Percentiles rank a stretch among this genome's conserved stretches.
These are phyloP conservation scores for Krasilnikovozyma curviuscula DNA, from an alignment of 768 basidiomycete genomes.

Conservation along the genomic window DNA sequence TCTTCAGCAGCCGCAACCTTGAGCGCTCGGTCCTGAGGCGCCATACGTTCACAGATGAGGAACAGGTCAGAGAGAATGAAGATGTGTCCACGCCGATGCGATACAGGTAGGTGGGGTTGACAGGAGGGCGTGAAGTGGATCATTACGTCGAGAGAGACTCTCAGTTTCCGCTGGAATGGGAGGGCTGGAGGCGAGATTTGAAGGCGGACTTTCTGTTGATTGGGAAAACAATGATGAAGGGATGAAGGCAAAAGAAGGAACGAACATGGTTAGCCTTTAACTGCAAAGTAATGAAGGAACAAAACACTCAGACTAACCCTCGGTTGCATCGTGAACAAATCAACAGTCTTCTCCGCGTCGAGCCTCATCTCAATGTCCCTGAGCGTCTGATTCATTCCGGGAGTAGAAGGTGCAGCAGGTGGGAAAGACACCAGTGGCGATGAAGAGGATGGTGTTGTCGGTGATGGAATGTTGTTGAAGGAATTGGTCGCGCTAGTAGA, in stretches of 20 bases:
- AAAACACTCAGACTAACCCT: slow-evolving; percentile 37
- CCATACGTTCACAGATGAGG: slow-evolving; percentile 70
- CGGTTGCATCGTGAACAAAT: slow-evolving; percentile 87
- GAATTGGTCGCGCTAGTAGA: too few relatives aligned
- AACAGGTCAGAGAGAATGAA: slow-evolving; percentile 86
- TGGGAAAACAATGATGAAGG: neutral
- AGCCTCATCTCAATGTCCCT: slow-evolving; percentile 64
- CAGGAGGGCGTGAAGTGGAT: slow-evolving; percentile 59
- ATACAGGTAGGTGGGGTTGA: slow-evolving; percentile 47
- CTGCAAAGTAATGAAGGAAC: neutral
- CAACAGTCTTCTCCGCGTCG: slow-evolving; percentile 55
- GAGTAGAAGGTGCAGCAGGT: neutral
- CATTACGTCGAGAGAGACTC: slow-evolving; percentile 48
- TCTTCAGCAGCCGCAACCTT: slow-evolving; percentile 20
- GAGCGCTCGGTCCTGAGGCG: slow-evolving; percentile 37
- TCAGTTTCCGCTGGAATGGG: slow-evolving; percentile 56
- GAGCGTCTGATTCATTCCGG: slow-evolving; percentile 28
- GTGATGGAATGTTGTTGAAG: too few relatives aligned
- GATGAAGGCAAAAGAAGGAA: slow-evolving; percentile 1
- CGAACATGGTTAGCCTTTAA: neutral
- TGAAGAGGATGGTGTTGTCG: too few relatives aligned
- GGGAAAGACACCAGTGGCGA: neutral
- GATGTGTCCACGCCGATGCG: slow-evolving; percentile 60
- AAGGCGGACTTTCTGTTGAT: slow-evolving; percentile 54
- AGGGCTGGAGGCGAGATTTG: slow-evolving; percentile 71